Evolutionary conservation across 2,329 filamentous ascomycete species (phyloP).

Genomic region (Colletotrichum horii): DNA sequence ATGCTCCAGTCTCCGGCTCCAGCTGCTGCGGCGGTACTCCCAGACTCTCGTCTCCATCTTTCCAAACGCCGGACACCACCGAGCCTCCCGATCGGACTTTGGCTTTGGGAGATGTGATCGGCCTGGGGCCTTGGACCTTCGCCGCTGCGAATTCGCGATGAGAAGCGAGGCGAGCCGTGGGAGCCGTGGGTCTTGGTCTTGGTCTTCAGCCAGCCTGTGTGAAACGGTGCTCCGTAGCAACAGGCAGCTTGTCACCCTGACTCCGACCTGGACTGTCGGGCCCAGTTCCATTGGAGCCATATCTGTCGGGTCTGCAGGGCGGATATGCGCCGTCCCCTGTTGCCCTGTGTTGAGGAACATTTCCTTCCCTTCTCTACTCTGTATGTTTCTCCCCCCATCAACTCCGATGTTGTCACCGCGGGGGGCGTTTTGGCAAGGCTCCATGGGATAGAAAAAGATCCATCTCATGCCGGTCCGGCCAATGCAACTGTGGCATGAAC

Average conservation of each 20-base stretch:
- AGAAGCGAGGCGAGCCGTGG: slow-evolving; percentile 6
- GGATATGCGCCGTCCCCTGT: slow-evolving; percentile 4
- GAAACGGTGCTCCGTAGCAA: slow-evolving; percentile 19
- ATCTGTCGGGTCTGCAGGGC: slow-evolving; percentile 6
- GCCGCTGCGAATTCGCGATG: neutral
- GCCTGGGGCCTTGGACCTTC: neutral
- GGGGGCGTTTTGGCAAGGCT: neutral
- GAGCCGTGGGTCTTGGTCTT: slow-evolving; percentile 11
- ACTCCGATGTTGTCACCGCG: slow-evolving; percentile 6
- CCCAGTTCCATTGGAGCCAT: slow-evolving; percentile 17
- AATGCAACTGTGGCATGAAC: slow-evolving; percentile 19
- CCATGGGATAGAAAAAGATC: neutral
- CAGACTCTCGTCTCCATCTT: slow-evolving; percentile 1
- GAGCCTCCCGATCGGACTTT: slow-evolving; percentile 22
- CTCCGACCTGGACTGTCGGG: slow-evolving; percentile 2
- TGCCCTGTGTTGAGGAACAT: neutral
- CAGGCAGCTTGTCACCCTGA: neutral
- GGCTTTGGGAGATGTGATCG: neutral
- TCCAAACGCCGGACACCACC: slow-evolving; percentile 21
- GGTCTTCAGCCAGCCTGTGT: slow-evolving; percentile 12
- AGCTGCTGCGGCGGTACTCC: slow-evolving; percentile 15
- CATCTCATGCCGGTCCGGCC: slow-evolving; percentile 14
- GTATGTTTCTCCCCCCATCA: neutral
- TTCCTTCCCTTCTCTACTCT: neutral
- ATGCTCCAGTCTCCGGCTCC: slow-evolving; percentile 9